Evolutionary conservation across 1,284 basidiomycete genomes (phyloP), one percentile per base, ranked within the genome.

Genomic region (Ceratobasidium sp.): DNA sequence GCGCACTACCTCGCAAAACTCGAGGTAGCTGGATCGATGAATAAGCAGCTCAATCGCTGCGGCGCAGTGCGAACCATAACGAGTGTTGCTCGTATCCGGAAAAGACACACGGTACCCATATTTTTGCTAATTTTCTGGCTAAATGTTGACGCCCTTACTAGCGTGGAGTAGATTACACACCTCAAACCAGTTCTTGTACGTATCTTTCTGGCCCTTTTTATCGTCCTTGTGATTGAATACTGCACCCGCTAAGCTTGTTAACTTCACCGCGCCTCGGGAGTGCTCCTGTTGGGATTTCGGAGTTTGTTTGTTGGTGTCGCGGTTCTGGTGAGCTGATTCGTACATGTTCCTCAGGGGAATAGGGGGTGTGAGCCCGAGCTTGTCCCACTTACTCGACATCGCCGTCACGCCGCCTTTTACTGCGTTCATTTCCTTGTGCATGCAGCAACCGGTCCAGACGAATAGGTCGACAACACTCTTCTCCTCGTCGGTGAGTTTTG

Each of bases 371-470:
- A 82, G 59, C 4, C 78, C 56, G 10, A 67, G 20, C 59, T 79
- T 33, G 1, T 40, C 61, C 83, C 84, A 86, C n/a, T 68, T 81
- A 4, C 40, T 77, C 28, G 67, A 23, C 83, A 85, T 83, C 3
- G 56, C 71, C 3, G 57, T 68, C 56, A 82, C 81, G 0, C 86
- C 85, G 0, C 83, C 85, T 68, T 84, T 84, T 42, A 86, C 81
- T 20, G 79, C 76, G 78, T 87, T 87, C 15, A 84, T 80, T 10
- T 86, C 85, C 77, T 87, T 87, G 79, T 87, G 86, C 84, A 85
- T 85, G 52, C 83, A 83, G 78, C 86, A 87, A 0, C 86, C 84
- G 7, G 80, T 80, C 81, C 83, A 83, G 28, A 86, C 77, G 77
- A 65, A 1, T 5, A 78, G 71, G 13, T 62, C 44, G 17, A 57